These are phyloP conservation scores for Gracilaria caudata DNA, from an alignment of 23 red algal genomes.

Conservation along the genomic window DNA sequence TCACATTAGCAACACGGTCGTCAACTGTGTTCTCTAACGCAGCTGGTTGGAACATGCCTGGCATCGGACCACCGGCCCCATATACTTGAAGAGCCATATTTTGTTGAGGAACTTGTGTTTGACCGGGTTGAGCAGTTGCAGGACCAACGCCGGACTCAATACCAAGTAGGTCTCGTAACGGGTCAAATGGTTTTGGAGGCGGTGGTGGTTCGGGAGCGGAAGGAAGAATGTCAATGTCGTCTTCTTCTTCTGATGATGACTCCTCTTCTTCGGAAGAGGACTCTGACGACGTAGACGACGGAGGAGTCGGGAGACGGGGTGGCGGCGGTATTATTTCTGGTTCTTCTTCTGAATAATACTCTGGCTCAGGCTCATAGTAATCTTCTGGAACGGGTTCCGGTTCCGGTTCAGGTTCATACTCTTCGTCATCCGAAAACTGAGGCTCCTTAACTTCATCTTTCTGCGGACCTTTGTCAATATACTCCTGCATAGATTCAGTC, in stretches of 20 bases:
- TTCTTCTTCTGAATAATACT: conserved; percentile 85
- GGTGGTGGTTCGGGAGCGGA: conserved; percentile 64
- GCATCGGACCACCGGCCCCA: conserved; percentile 45
- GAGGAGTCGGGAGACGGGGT: conserved; percentile 47
- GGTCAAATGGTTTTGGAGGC: conserved; percentile 75
- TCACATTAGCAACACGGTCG: conserved; percentile 76
- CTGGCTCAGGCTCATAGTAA: conserved; percentile 84
- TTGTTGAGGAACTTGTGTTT: conserved; percentile 16
- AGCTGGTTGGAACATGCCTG: conserved; percentile 73
- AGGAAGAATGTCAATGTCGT: conserved; percentile 66
- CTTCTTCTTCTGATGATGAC: conserved; percentile 65
- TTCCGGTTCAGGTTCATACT: conserved; percentile 77
- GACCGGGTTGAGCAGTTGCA: background rate
- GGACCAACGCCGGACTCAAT: conserved; percentile 64
- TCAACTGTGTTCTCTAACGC: conserved; percentile 74
- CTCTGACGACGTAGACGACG: conserved; percentile 34
- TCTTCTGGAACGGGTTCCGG: conserved; percentile 74
- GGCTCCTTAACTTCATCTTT: conserved; percentile 33
- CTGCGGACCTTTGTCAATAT: conserved; percentile 73
- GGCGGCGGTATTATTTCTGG: conserved; percentile 67
- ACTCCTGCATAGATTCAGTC: conserved; percentile 71
- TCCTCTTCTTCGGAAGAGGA: conserved; percentile 60
- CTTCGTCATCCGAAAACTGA: conserved; percentile 62
- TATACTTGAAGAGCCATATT: conserved; percentile 66
- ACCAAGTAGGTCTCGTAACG: conserved; percentile 75